These are phyloP conservation scores for Nasturtium officinale DNA, from an alignment of 345 rosid species.

Conservation along the genomic window DNA sequence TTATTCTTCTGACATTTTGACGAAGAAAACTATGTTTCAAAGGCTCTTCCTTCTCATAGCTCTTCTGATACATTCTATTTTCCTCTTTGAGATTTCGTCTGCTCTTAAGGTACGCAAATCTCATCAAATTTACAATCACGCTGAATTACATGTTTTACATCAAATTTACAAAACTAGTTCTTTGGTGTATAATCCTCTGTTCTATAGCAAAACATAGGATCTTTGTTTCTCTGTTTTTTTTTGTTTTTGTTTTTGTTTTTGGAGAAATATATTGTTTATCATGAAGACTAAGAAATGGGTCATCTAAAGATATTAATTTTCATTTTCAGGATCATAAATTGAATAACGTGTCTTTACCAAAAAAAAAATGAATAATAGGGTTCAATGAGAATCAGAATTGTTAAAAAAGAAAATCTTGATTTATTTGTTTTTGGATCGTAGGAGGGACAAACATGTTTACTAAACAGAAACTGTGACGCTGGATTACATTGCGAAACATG, in stretches of 20 bases:
- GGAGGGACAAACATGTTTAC: conserved; percentile 78
- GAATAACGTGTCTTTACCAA: background rate
- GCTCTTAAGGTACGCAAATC: conserved; percentile 58
- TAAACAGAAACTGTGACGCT: conserved; percentile 54
- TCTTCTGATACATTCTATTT: conserved; percentile 39
- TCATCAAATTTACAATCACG: background rate
- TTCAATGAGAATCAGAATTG: background rate
- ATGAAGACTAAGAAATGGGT: background rate
- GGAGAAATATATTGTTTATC: background rate
- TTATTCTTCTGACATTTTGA: conserved; percentile 1
- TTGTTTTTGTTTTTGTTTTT: background rate
- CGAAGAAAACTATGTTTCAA: conserved; percentile 43
- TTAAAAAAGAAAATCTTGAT: background rate
- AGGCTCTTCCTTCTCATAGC: conserved; percentile 32
- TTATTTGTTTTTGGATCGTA: conserved; percentile 31
- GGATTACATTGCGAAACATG: conserved; percentile 83
- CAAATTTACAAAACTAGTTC: background rate
- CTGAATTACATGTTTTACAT: background rate
- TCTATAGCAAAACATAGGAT: background rate
- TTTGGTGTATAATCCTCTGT: background rate
- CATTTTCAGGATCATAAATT: background rate
- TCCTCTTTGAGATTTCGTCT: conserved; percentile 49
- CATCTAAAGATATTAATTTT: background rate
- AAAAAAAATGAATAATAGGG: background rate
- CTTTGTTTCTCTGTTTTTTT: background rate